These are phyloP conservation scores for Hanseniaspora hatyaiensis DNA, from an alignment of 805 yeast genomes.

Conservation along the genomic window DNA sequence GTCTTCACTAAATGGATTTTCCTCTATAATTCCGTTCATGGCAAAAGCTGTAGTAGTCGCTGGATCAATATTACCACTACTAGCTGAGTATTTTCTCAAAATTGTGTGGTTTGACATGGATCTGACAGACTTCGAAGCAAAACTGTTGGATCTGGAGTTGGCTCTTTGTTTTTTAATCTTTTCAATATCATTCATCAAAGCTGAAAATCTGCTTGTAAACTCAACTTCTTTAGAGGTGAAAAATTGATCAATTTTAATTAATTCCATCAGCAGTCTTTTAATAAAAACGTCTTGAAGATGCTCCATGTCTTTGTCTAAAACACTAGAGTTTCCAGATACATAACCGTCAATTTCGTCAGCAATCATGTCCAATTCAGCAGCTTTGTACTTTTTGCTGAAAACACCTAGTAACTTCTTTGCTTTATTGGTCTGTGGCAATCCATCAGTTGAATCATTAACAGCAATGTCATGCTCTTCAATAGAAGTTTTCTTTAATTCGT, in stretches of 20 bases:
- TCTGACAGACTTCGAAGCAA: constrained; percentile 4
- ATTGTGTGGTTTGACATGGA: constrained; percentile 11
- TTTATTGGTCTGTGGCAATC: background rate
- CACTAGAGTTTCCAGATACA: background rate
- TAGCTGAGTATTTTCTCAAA: constrained; percentile 4
- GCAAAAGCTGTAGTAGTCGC: constrained; percentile 21
- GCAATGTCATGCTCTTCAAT: background rate
- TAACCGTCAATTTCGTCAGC: background rate
- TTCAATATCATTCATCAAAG: constrained; percentile 39
- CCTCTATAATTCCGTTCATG: constrained; percentile 15
- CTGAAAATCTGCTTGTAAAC: constrained; percentile 36
- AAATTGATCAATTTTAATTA: constrained; percentile 42
- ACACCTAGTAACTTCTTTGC: constrained; percentile 2
- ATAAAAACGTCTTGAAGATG: constrained; percentile 37
- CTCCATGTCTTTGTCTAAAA: constrained; percentile 6
- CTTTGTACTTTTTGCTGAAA: background rate
- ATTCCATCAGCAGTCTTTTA: constrained; percentile 37
- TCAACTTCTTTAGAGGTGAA: constrained; percentile 38
- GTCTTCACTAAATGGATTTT: constrained; percentile 17
- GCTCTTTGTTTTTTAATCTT: constrained; percentile 21
- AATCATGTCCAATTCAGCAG: background rate
- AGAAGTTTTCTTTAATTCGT: constrained; percentile 17
- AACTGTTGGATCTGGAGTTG: background rate
- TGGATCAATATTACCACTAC: constrained; percentile 16
- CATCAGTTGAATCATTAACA: background rate